Conservation (phyloP, 495 filamentous ascomycete species). For the Hypoxylon lienhwacheense region DNA sequence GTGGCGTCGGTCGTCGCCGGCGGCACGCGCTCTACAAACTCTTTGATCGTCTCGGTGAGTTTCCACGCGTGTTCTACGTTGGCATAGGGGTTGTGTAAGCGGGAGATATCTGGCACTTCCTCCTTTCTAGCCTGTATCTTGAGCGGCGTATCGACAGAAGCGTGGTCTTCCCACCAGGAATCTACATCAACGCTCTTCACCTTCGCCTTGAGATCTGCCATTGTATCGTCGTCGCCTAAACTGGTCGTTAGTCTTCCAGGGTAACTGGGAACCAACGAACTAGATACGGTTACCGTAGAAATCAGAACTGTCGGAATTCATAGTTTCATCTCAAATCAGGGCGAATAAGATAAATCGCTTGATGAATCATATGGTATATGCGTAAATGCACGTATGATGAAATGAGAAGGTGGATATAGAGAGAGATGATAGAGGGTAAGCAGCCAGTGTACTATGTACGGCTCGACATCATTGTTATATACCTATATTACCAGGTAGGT, state of each 20-base stretch:
- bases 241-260: slow-evolving; percentile 22
- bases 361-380: too few species aligned
- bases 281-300: slow-evolving; percentile 62
- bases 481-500: too few species aligned
- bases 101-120: slow-evolving; percentile 21
- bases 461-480: too few species aligned
- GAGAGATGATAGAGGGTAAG: too few species aligned
- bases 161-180: slow-evolving; percentile 48
- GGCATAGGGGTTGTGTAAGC: slow-evolving; percentile 51
- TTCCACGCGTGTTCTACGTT: slow-evolving; percentile 49
- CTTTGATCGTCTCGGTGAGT: slow-evolving; percentile 58
- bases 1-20: slow-evolving; percentile 57
- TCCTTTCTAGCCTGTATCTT: slow-evolving; percentile 25
- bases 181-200: slow-evolving; percentile 50
- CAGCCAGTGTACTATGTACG: too few species aligned
- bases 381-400: too few species aligned
- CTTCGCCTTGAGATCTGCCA: slow-evolving; percentile 37
- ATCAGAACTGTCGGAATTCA: slow-evolving; percentile 68
- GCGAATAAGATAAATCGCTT: too few species aligned
- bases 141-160: slow-evolving; percentile 35
- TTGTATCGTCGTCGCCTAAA: slow-evolving; percentile 57
- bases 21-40: slow-evolving; percentile 67
- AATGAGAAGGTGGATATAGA: background rate
- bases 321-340: slow-evolving; percentile 8
- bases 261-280: slow-evolving; percentile 2